Conservation (phyloP, 2,329 filamentous ascomycete genomes). For the Aspergillus caelatus region DNA sequence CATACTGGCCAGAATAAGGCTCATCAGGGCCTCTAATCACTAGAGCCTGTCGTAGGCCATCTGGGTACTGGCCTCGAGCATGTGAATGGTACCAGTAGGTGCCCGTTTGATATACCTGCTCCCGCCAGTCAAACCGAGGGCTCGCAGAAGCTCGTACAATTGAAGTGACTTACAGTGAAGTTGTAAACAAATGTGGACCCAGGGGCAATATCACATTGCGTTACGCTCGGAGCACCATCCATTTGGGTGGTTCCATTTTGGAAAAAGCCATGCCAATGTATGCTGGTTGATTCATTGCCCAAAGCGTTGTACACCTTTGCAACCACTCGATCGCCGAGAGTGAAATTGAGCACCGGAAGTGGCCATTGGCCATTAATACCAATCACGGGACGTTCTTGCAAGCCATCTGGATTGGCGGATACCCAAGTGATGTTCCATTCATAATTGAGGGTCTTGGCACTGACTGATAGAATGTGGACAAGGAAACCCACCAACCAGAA, state of each 20-base stretch:
- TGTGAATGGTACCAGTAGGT: slow-evolving; percentile 72
- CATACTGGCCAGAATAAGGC: slow-evolving; percentile 2
- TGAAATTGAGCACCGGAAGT: slow-evolving; percentile 71
- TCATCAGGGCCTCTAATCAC: slow-evolving; percentile 65
- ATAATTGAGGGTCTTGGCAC: neutral
- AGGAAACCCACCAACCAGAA: slow-evolving; percentile 1
- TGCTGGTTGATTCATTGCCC: slow-evolving; percentile 63
- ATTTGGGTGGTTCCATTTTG: slow-evolving; percentile 75
- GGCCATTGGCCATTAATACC: slow-evolving; percentile 77
- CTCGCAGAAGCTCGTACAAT: neutral
- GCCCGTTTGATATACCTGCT: slow-evolving; percentile 53
- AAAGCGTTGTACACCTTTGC: slow-evolving; percentile 71
- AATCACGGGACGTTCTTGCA: slow-evolving; percentile 57
- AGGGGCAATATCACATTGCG: slow-evolving; percentile 68
- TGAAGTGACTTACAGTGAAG: slow-evolving; percentile 52
- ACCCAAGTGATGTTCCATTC: slow-evolving; percentile 5
- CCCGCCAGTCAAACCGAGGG: neutral
- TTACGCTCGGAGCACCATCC: slow-evolving; percentile 71
- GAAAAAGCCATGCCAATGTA: slow-evolving; percentile 79
- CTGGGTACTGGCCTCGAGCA: slow-evolving; percentile 64
- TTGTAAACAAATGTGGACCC: slow-evolving; percentile 66
- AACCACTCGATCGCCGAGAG: slow-evolving; percentile 71
- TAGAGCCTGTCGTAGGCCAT: slow-evolving; percentile 69
- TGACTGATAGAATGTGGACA: neutral
- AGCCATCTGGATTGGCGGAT: slow-evolving; percentile 55